These are phyloP conservation scores for Bryum argenteum DNA, from an alignment of 225 moss, liverwort and hornwort species.

Conservation along the genomic window DNA sequence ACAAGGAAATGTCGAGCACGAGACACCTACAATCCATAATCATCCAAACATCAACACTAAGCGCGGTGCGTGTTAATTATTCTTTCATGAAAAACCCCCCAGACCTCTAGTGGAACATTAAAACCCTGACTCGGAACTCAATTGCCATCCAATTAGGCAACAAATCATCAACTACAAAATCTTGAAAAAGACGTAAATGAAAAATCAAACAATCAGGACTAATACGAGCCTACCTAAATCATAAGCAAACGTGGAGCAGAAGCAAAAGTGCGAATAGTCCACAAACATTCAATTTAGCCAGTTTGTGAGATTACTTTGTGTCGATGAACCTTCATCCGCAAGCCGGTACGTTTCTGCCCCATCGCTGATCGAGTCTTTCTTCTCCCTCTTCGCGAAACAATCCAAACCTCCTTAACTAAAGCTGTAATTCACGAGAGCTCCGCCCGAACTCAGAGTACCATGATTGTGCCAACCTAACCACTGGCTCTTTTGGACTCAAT, in stretches of 20 bases:
- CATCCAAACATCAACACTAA: no score
- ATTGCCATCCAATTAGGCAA: no score
- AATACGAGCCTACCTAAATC: not conserved
- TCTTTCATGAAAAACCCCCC: no score
- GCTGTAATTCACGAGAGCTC: conserved; percentile 8
- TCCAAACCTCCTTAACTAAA: not conserved
- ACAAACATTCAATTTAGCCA: conserved; percentile 11
- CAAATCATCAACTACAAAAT: no score
- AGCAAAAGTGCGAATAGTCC: no score
- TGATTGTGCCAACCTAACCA: conserved; percentile 1
- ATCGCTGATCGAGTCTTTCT: conserved; percentile 29
- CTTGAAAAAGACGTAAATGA: no score
- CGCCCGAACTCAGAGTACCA: conserved; percentile 17
- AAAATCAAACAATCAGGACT: no score
- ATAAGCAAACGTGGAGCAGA: not conserved
- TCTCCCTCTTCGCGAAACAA: not conserved
- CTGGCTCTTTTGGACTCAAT: not conserved
- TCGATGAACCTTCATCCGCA: conserved; percentile 51
- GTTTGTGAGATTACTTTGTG: conserved; percentile 43
- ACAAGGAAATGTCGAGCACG: no score
- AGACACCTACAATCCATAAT: no score
- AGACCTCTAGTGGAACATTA: no score
- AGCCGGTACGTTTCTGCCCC: conserved; percentile 53
- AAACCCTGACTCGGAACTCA: no score
- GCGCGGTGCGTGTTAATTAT: no score